These are phyloP conservation scores for Cymodocea nodosa DNA, from an alignment of 116 monocot species.

Conservation along the genomic window DNA sequence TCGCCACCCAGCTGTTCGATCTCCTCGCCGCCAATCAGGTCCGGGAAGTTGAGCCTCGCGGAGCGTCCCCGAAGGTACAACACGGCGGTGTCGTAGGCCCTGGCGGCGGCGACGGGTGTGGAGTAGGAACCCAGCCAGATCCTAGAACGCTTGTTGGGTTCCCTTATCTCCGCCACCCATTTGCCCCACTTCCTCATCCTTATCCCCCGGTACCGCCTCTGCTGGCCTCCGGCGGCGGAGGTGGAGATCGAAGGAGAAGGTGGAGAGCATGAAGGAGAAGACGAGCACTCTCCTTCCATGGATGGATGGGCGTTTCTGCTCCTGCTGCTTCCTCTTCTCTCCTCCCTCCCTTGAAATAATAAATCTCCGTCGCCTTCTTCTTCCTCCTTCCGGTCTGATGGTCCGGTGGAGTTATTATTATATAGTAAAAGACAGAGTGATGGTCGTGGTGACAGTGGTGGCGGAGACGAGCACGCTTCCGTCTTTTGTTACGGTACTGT, in stretches of 20 bases:
- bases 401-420: too few species aligned
- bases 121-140: slow-evolving; percentile 93
- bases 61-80: slow-evolving; percentile 60
- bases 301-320: too few species aligned
- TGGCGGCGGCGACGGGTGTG: slow-evolving; percentile 62
- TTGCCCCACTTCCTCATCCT: slow-evolving; percentile 92
- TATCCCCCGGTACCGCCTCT: slow-evolving; percentile 51
- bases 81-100: slow-evolving; percentile 85
- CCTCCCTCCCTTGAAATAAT: too few species aligned
- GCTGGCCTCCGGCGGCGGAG: not conserved
- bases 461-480: too few species aligned
- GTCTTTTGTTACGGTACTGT: too few species aligned
- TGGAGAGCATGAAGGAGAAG: too few species aligned
- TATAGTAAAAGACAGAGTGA: too few species aligned
- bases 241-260: not conserved
- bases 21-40: slow-evolving; percentile 15
- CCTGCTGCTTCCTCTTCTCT: too few species aligned
- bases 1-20: not conserved
- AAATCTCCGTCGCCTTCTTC: too few species aligned
- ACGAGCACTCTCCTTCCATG: too few species aligned
- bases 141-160: slow-evolving; percentile 82
- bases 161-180: slow-evolving; percentile 85
- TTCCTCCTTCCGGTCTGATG: too few species aligned
- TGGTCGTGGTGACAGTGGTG: too few species aligned
- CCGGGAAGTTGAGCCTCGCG: slow-evolving; percentile 75